Evolutionary conservation across 495 filamentous ascomycete genomes (phyloP).

Genomic region (Penicillium diatomitis): DNA sequence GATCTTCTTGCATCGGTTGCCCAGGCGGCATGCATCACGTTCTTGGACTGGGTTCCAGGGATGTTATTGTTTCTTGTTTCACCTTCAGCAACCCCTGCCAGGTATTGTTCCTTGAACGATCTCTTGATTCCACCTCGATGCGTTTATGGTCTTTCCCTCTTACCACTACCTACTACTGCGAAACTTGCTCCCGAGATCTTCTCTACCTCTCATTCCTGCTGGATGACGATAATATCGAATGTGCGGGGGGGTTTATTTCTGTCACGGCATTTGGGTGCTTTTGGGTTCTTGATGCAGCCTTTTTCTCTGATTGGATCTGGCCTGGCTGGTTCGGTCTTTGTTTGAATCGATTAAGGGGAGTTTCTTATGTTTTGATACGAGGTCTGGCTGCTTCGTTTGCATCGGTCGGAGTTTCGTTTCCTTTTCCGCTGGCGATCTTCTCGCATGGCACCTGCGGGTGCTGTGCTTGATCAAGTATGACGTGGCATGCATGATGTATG

Average conservation of each 20-base stretch:
- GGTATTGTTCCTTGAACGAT: neutral
- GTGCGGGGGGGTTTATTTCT: slow-evolving; percentile 10
- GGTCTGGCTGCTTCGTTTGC: slow-evolving; percentile 7
- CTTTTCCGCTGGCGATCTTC: slow-evolving; percentile 5
- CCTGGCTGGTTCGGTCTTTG: neutral
- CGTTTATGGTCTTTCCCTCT: too few relatives aligned
- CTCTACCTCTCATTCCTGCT: neutral
- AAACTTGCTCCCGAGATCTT: too few relatives aligned
- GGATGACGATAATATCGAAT: slow-evolving; percentile 6
- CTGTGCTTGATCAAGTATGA: neutral
- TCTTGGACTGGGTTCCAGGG: slow-evolving; percentile 17
- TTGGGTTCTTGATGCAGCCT: slow-evolving; percentile 9
- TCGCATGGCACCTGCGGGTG: slow-evolving; percentile 5
- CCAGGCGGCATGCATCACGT: slow-evolving; percentile 4
- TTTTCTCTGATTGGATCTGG: slow-evolving; percentile 2
- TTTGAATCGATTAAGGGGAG: neutral
- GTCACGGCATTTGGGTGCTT: slow-evolving; percentile 8
- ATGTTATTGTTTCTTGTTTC: neutral
- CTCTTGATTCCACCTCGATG: too few relatives aligned
- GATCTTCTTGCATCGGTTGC: slow-evolving; percentile 9
- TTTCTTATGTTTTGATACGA: neutral
- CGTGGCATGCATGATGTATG: too few relatives aligned
- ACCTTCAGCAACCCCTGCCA: slow-evolving; percentile 12
- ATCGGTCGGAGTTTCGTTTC: slow-evolving; percentile 21
- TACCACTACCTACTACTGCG: neutral